A percentile compares a stretch with the other conserved stretches of the same genome.
Conservation (phyloP, 2,329 filamentous ascomycete species). For the Claviceps sorghi region DNA sequence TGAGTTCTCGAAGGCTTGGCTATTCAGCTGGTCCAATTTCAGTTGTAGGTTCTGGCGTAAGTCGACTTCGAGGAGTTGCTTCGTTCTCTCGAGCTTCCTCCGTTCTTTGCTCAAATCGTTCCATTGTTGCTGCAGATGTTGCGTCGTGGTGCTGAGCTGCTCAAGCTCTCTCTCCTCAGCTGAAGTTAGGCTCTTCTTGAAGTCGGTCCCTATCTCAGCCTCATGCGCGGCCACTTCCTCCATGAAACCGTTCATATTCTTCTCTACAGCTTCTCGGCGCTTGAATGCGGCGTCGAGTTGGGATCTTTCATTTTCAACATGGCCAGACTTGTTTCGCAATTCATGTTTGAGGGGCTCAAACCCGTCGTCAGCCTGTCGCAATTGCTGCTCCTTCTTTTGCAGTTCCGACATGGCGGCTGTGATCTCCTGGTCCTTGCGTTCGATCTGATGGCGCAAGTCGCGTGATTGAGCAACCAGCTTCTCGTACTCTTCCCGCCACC, state of each 20-base stretch:
- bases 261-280: constrained; percentile 54
- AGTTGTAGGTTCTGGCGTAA: constrained; percentile 79
- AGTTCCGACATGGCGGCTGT: constrained; percentile 73
- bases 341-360: constrained; percentile 70
- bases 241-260: constrained; percentile 59
- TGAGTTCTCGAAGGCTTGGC: constrained; percentile 54
- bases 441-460: constrained; percentile 55
- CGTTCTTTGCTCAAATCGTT: constrained; percentile 59
- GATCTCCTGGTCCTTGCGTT: constrained; percentile 74
- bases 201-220: constrained; percentile 68
- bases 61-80: constrained; percentile 73
- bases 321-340: constrained; percentile 56
- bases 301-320: constrained; percentile 58
- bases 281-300: constrained; percentile 56
- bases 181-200: constrained; percentile 74
- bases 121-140: constrained; percentile 62
- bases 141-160: constrained; percentile 50
- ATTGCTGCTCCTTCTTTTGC: constrained; percentile 67
- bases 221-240: constrained; percentile 66
- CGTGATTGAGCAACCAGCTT: constrained; percentile 45
- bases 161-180: constrained; percentile 77
- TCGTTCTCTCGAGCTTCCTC: constrained; percentile 64
- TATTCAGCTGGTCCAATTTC: constrained; percentile 72
- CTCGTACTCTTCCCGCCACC: constrained; percentile 63
- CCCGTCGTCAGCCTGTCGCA: constrained; percentile 64